Percentiles rank a stretch among this genome's conserved stretches.
These are phyloP conservation scores for Alternaria conjuncta DNA, from an alignment of 2,329 filamentous ascomycete genomes.

Conservation along the genomic window DNA sequence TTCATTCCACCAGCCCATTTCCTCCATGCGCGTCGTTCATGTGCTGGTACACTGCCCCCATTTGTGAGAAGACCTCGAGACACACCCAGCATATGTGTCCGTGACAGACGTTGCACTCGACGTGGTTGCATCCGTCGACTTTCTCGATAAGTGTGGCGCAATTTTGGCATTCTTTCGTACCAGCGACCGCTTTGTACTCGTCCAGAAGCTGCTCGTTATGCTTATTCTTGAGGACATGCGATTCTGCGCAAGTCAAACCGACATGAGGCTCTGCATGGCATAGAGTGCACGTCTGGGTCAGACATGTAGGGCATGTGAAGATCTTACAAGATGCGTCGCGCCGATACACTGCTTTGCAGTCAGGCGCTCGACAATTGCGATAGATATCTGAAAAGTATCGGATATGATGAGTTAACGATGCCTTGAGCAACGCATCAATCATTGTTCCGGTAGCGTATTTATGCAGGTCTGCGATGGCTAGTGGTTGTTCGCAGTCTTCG, in stretches of 20 bases:
- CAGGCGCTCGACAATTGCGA: slow-evolving; percentile 24
- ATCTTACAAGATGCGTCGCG: slow-evolving; percentile 4
- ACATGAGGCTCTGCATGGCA: slow-evolving; percentile 26
- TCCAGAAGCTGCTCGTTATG: slow-evolving; percentile 14
- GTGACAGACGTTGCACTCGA: slow-evolving; percentile 44
- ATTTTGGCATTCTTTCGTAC: slow-evolving; percentile 31
- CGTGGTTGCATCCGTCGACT: slow-evolving; percentile 56
- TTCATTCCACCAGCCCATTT: neutral
- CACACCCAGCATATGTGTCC: slow-evolving; percentile 27
- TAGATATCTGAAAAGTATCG: slow-evolving; percentile 16
- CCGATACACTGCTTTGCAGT: slow-evolving; percentile 26
- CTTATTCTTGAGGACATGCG: slow-evolving; percentile 16
- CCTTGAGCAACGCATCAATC: slow-evolving; percentile 15
- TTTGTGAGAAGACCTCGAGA: slow-evolving; percentile 14
- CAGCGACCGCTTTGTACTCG: slow-evolving; percentile 15
- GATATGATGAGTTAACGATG: slow-evolving; percentile 21
- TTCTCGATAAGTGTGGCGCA: slow-evolving; percentile 54
- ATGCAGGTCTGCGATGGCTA: slow-evolving; percentile 10
- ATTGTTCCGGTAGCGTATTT: neutral
- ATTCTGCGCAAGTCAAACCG: slow-evolving; percentile 21
- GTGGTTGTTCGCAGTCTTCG: slow-evolving; percentile 6
- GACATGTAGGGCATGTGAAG: slow-evolving; percentile 25
- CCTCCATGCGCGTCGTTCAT: slow-evolving; percentile 13
- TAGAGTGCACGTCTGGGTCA: slow-evolving; percentile 24
- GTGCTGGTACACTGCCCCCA: slow-evolving; percentile 12